Evolutionary conservation across 495 filamentous ascomycete genomes (phyloP), one percentile per base, ranked within the genome.

Genomic region (Hypomontagnella submonticulosa): DNA sequence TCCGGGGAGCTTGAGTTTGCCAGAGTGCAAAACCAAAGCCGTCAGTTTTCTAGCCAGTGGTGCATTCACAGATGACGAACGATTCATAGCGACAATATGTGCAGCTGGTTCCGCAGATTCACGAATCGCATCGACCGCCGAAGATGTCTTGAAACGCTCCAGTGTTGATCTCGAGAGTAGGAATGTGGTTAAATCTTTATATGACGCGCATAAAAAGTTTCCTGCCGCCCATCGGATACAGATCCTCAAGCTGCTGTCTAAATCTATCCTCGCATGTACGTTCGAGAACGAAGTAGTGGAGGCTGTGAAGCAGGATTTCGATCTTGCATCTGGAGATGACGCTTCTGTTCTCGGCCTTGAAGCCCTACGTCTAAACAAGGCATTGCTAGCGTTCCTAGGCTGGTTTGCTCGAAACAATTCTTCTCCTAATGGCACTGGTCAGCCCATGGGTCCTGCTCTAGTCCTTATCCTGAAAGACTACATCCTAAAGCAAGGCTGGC

Each of bases 301-400:
- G 30, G 83, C 93, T 12, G 89, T 97, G 36, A 87, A 89, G 62
- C 87, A 75, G 79, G 89, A 73, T 74, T 90, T 76, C 59, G 18
- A 59, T 13, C 76, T 55, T 78, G 79, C 34, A 77, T 82, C 71
- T 3, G 66, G 63, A 3, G 54, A 63, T 11, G 43, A 55, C 53
- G 73, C 83, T 19, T 79, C 72, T 0, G 73, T 73, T 13, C 75
- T 84, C 50, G 89, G 89, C 1, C 76, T 91, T n/a, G 90, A 92
- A 72, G 85, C 84, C 4, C 82, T 85, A 8, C 91, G 91, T 69
- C 78, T 97, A 11, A 84, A 91, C 57, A 87, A 88, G 44, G 91
- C 93, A 20, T 85, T 96, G n/a, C 93, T 98, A 70, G 87, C 87
- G 41, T 96, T 92, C 69, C 89, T 93, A 27, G 92, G 91, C 42